Evolutionary conservation across 441 rosid species (phyloP), one percentile per base, ranked within the genome.

Genomic region (Macaranga tanarius): DNA sequence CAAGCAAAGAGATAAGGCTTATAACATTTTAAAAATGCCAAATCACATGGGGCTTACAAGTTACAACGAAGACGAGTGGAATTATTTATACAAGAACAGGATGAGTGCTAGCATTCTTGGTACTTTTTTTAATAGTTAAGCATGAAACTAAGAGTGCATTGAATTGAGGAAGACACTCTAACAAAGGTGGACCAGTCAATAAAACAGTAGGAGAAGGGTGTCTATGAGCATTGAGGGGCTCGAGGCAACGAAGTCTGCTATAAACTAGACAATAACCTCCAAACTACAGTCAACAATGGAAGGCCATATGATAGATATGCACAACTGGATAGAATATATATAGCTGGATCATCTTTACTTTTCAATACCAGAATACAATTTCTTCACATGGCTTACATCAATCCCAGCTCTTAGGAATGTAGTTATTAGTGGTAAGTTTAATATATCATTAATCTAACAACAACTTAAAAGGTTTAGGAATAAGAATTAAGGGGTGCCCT

Each of bases 121-220:
- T 45, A 10, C 48, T 28, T 55, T 77, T 17, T 75, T 66, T 51
- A 75, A 57, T 20, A 4, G 23, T 48, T 65, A 72, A 78, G 81
- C 76, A 78, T 47, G 77, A 44, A 75, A 60, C 23, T 48, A 73
- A 40, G 66, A 56, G 62, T 38, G 69, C 69, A 67, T 67, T 68
- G 42, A 75, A 81, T 54, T 63, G 61, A 28, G 70, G 74, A 55
- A 75, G 31, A 67, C 78, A 60, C 87, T 54, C 79, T 60, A 69
- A 69, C 70, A 78, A 76, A 80, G 85, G 83, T 72, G 85, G 91
- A 84, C 88, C 83, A 76, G 90, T 85, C 86, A 86, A 84, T 80
- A 76, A 81, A 82, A 64, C 47, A 70, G 70, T 50, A 65, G 65
- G 71, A 69, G 66, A 50, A 44, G 2, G 64, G 76, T 69, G 61